phyloP scores from a whole-genome alignment of 768 basidiomycete genomes.

The Xanthoconium purpureum region DNA sequence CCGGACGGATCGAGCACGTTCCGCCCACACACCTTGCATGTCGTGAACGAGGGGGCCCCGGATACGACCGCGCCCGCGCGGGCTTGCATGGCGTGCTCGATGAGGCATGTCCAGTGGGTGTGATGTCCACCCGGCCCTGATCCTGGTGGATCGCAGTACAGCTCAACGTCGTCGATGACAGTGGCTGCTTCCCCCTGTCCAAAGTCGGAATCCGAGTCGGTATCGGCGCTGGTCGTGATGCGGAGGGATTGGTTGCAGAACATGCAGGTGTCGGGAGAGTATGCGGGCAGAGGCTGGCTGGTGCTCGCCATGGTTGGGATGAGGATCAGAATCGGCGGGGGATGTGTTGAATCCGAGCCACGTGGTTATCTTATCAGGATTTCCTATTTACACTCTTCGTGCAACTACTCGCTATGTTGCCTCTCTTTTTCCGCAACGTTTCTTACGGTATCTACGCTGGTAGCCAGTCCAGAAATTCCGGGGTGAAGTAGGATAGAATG shows the following conservation, averaged over 20 bases:
- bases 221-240: conserved; percentile 7
- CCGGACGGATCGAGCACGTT: conserved; percentile 16
- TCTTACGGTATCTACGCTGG: conserved; percentile 24
- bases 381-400: background rate
- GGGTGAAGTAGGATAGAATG: conserved; percentile 94
- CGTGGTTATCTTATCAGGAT: conserved; percentile 11
- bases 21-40: conserved; percentile 16
- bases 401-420: background rate
- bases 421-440: background rate
- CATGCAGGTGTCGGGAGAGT: conserved; percentile 26
- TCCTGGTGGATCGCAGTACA: conserved; percentile 22
- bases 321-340: too few species aligned
- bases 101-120: conserved; percentile 27
- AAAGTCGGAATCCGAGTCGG: conserved; percentile 1
- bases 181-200: conserved; percentile 3
- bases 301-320: conserved; percentile 3
- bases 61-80: background rate
- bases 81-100: conserved; percentile 17
- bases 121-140: conserved; percentile 23
- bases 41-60: background rate
- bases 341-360: background rate
- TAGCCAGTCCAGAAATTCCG: conserved; percentile 91
- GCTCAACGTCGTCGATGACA: conserved; percentile 24
- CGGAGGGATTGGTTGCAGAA: conserved; percentile 17
- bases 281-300: conserved; percentile 5